Evolutionary conservation across 306 rosid genomes (phyloP), one percentile per base, ranked within the genome.

Genomic region (Corylus heterophylla): DNA sequence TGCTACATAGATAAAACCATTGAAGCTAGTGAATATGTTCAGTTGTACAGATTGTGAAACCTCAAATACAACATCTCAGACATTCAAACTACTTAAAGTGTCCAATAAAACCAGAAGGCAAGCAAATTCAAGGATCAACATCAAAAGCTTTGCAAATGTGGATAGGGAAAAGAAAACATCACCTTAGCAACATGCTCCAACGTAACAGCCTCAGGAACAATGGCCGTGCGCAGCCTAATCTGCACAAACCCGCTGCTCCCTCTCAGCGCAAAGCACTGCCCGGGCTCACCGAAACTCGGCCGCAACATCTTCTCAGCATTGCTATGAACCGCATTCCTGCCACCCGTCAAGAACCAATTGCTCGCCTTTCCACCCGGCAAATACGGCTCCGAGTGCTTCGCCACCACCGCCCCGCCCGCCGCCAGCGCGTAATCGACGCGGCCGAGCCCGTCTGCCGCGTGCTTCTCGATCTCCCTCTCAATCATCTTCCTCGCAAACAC

Each of bases 121-220:
- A 20, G 14, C 16, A 42, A 42, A 42, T 18, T 4, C 51, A 68
- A 68, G 25, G 39, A 68, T 42, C 6, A 71, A 71, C 42, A 12
- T 20, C 55, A 70, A 22, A 47, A 20, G 74, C 35, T 4, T 27
- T 7, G 18, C 48, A 35, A 35, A 31, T 1, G 31, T 13, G 42
- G 9, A 64, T 64, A 37, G 13, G 49, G 59, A 37, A 69, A 76
- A 52, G 5, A 75, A 59, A 45, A n/a, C 58, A 82, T 80, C 76
- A 95, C 99, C 98, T 91, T 89, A 29, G 99, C 94, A 76, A 91
- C 90, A 88, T 96, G 99, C 73, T 96, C 99, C 92, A 96, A 77
- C 31, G 98, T 96, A 76, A 96, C 66, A 74, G 98, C 97, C 87
- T 96, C 98, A 0, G 99, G 97, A 81, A 90, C 73, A 69, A 96